These are phyloP conservation scores for Diaporthe ampelina DNA, from an alignment of 2,329 filamentous ascomycete species.

Conservation along the genomic window DNA sequence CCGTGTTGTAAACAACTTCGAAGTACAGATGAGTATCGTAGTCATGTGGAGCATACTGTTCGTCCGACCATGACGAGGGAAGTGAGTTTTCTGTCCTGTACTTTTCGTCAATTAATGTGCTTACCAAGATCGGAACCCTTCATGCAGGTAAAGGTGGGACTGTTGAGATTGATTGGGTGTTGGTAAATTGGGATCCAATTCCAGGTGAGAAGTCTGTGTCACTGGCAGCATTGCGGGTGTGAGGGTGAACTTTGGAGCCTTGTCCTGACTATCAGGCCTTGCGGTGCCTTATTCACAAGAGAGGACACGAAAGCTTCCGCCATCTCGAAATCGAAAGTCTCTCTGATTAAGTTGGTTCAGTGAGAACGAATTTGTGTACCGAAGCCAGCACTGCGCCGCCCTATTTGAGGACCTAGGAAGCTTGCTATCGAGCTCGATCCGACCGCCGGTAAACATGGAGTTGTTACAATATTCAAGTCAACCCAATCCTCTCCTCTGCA, in stretches of 20 bases:
- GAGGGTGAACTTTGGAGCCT: neutral
- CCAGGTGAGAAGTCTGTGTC: neutral
- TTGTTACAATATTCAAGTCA: neutral
- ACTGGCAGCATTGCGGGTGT: neutral
- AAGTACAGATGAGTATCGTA: neutral
- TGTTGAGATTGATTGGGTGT: neutral
- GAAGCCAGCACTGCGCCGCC: neutral
- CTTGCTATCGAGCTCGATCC: neutral
- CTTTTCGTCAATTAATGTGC: neutral
- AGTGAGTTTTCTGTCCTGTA: neutral
- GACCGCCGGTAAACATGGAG: too few relatives aligned
- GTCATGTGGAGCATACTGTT: neutral
- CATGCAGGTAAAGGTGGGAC: neutral
- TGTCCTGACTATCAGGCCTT: neutral
- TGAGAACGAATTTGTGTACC: neutral
- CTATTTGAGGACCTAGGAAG: neutral
- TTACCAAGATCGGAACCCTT: neutral
- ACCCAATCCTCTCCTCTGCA: too few relatives aligned
- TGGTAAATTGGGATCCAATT: neutral
- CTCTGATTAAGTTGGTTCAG: too few relatives aligned
- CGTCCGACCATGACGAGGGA: neutral
- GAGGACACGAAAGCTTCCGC: neutral
- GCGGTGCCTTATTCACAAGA: too few relatives aligned
- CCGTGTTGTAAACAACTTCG: neutral
- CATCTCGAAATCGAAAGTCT: neutral